Percentiles rank a stretch among this genome's conserved stretches.
Conservation (phyloP, 495 filamentous ascomycete species). For the Aspergillus avenaceus region DNA sequence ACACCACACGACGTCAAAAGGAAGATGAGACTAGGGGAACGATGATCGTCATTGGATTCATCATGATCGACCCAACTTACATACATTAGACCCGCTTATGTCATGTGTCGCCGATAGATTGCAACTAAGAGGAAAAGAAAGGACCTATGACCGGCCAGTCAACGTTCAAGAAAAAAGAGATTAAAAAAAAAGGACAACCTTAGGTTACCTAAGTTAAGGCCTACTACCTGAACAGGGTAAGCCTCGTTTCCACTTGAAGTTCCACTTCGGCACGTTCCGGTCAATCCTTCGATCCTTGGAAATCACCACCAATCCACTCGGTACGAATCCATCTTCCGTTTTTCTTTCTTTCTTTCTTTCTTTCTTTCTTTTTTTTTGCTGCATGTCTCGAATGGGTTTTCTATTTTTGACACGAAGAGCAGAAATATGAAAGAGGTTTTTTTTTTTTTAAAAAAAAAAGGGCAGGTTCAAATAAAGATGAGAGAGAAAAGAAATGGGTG, state of each 20-base stretch:
- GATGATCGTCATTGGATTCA: background rate
- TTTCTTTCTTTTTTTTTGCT: background rate
- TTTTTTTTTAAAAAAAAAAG: no score
- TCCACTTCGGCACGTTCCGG: conserved; percentile 26
- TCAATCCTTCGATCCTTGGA: background rate
- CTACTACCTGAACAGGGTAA: no score
- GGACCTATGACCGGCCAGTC: no score
- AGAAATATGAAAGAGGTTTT: no score
- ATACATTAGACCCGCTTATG: conserved; percentile 6
- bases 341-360: background rate
- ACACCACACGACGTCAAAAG: conserved; percentile 3
- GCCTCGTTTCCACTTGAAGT: conserved; percentile 1
- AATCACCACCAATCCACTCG: conserved; percentile 10
- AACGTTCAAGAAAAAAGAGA: no score
- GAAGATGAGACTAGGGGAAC: conserved; percentile 3
- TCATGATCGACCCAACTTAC: conserved; percentile 9
- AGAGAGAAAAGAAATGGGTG: background rate
- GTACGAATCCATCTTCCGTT: no score
- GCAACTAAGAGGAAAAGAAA: no score
- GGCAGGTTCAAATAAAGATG: no score
- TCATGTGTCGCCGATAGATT: background rate
- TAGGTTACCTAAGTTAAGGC: no score
- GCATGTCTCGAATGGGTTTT: no score
- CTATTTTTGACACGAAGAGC: no score
- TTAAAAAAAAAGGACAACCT: no score